Conservation (phyloP, 2,329 filamentous ascomycete species). For the Pseudovirgaria hyperparasitica region DNA sequence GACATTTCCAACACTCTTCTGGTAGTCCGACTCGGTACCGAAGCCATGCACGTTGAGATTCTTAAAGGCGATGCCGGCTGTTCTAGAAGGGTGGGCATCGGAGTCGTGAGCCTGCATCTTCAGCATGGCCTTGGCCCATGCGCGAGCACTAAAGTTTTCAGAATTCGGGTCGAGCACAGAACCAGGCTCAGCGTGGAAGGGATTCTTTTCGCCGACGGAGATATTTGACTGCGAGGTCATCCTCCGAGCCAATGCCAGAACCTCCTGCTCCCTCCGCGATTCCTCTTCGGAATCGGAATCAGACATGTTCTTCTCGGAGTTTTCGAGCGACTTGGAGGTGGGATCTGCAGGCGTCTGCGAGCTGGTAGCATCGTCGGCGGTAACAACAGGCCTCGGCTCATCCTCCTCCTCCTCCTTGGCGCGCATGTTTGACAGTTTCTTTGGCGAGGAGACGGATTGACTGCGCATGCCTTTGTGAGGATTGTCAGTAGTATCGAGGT, state of each 20-base stretch:
- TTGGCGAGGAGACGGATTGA: too few species aligned
- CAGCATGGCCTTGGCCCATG: conserved; percentile 38
- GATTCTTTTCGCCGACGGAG: conserved; percentile 24
- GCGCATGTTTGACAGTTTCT: too few species aligned
- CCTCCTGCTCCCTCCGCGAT: conserved; percentile 19
- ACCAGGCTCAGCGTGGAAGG: conserved; percentile 25
- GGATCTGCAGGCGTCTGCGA: background rate
- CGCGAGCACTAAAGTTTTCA: conserved; percentile 33
- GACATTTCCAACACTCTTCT: conserved; percentile 37
- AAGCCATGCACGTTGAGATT: conserved; percentile 37
- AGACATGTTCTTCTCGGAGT: background rate
- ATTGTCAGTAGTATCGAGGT: too few species aligned
- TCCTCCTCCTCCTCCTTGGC: background rate
- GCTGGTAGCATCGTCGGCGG: too few species aligned
- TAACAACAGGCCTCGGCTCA: background rate
- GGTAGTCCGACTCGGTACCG: conserved; percentile 36
- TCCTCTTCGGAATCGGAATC: conserved; percentile 11
- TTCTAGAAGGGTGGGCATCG: conserved; percentile 27
- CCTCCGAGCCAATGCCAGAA: conserved; percentile 29
- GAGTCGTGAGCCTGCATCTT: conserved; percentile 31
- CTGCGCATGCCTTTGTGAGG: too few species aligned
- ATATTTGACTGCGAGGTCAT: conserved; percentile 27
- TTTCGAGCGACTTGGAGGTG: background rate
- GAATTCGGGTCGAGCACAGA: conserved; percentile 34
- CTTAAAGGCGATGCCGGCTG: conserved; percentile 33